These are phyloP conservation scores for Cryptosporidium sp. DNA, from an alignment of 169 alveolate genomes.

Conservation along the genomic window DNA sequence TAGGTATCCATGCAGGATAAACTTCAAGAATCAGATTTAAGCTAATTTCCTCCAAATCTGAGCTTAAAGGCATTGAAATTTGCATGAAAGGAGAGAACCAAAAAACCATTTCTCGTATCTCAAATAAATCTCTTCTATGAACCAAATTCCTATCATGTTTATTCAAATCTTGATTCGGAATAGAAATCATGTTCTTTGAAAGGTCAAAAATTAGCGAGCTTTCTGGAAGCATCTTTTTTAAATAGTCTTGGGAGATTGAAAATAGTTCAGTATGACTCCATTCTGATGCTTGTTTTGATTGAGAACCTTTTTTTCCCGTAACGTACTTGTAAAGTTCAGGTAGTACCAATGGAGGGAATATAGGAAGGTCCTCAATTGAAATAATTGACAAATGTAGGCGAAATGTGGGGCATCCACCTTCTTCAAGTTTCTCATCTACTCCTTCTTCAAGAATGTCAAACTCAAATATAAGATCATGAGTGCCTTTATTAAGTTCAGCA, in stretches of 20 bases:
- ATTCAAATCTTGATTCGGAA: neutral
- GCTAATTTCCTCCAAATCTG: conserved; percentile 28
- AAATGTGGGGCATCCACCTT: conserved; percentile 57
- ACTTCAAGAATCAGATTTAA: neutral
- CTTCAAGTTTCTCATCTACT: conserved; percentile 55
- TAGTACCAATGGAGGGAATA: conserved; percentile 49
- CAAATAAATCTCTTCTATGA: conserved; percentile 27
- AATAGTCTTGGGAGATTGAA: conserved; percentile 24
- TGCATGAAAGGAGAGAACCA: conserved; percentile 73
- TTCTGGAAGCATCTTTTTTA: conserved; percentile 17
- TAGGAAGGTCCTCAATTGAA: conserved; percentile 25
- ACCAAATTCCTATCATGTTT: neutral
- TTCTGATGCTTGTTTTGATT: neutral
- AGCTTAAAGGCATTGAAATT: conserved; percentile 28
- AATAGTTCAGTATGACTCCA: conserved; percentile 49
- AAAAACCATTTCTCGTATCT: conserved; percentile 21
- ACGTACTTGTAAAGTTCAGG: conserved; percentile 5
- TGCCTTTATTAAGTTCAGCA: conserved; percentile 30
- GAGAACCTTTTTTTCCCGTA: neutral
- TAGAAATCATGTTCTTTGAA: neutral
- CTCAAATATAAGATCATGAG: conserved; percentile 28
- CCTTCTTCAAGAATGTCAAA: conserved; percentile 61
- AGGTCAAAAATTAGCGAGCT: conserved; percentile 5
- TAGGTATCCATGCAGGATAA: conserved; percentile 59
- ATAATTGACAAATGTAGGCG: conserved; percentile 45